Evolutionary conservation across 768 basidiomycete genomes (phyloP).

Genomic region (Leccinum sublutescens): DNA sequence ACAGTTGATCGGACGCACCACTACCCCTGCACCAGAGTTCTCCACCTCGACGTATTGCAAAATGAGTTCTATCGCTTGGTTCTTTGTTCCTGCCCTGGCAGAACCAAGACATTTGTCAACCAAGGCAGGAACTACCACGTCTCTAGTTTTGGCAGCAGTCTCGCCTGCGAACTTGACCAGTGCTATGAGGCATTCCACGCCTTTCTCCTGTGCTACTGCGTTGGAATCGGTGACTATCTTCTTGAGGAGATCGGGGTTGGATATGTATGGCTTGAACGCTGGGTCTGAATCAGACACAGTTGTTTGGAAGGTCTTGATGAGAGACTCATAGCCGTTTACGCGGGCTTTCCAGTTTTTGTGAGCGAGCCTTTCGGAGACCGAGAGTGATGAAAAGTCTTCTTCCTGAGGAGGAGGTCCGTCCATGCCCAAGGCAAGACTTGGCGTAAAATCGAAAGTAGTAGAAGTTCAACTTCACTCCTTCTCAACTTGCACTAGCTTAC

Average conservation of each 20-base stretch:
- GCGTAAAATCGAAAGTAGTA: slow-evolving; percentile 5
- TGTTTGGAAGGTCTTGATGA: slow-evolving; percentile 83
- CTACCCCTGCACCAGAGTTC: slow-evolving; percentile 80
- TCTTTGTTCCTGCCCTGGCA: slow-evolving; percentile 84
- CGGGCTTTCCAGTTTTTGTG: slow-evolving; percentile 99
- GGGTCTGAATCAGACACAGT: slow-evolving; percentile 94
- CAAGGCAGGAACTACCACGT: slow-evolving; percentile 80
- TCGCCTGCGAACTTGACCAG: slow-evolving; percentile 93
- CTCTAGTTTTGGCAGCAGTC: slow-evolving; percentile 76
- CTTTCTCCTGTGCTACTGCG: slow-evolving; percentile 98
- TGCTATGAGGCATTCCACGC: slow-evolving; percentile 81
- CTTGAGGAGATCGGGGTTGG: slow-evolving; percentile 75
- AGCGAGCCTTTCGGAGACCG: slow-evolving; percentile 74
- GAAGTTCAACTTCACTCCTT: slow-evolving; percentile 10
- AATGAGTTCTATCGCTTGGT: slow-evolving; percentile 79
- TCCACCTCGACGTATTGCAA: slow-evolving; percentile 93
- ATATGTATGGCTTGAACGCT: slow-evolving; percentile 86
- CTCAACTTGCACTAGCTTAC: not conserved
- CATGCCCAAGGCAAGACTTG: slow-evolving; percentile 45
- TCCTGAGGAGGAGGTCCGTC: slow-evolving; percentile 90
- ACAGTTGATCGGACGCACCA: slow-evolving; percentile 59
- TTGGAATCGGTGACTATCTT: slow-evolving; percentile 89
- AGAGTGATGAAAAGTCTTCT: slow-evolving; percentile 85
- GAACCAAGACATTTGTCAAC: slow-evolving; percentile 97
- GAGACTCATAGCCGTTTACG: slow-evolving; percentile 85